phyloP scores from a whole-genome alignment of 305 asterid genomes.

The Fraxinus angustifolia region DNA sequence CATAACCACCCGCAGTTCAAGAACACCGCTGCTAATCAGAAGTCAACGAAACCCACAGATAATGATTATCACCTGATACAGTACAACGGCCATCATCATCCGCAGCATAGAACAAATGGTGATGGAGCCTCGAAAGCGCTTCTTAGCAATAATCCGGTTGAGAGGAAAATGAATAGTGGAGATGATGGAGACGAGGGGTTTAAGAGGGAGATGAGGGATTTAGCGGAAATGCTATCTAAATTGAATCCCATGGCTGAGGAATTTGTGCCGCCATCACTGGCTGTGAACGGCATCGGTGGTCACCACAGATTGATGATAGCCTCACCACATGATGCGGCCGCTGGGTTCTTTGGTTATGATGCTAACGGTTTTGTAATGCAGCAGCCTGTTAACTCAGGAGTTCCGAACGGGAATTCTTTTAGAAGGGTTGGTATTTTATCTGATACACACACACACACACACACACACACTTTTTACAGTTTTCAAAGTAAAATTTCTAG shows the following conservation, averaged over 20 bases:
- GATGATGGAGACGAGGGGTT: conserved; percentile 59
- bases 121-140: conserved; percentile 26
- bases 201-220: conserved; percentile 79
- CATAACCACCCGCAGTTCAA: conserved; percentile 41
- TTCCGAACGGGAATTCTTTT: conserved; percentile 47
- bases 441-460: no score
- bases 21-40: conserved; percentile 36
- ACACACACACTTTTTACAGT: no score
- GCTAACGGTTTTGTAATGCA: conserved; percentile 53
- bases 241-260: conserved; percentile 87
- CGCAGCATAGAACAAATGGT: conserved; percentile 31
- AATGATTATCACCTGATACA: conserved; percentile 37
- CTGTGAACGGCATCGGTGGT: conserved; percentile 29
- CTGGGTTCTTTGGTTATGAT: conserved; percentile 65
- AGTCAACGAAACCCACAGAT: conserved; percentile 42
- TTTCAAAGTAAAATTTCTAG: background rate
- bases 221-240: conserved; percentile 74
- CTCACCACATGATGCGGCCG: conserved; percentile 44
- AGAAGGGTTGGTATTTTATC: conserved; percentile 63
- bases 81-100: conserved; percentile 40
- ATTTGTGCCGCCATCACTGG: conserved; percentile 83
- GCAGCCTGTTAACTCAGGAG: conserved; percentile 47
- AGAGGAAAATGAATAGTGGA: conserved; percentile 32
- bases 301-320: conserved; percentile 39
- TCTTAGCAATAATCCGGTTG: conserved; percentile 9